Evolutionary conservation across 345 rosid species (phyloP), one percentile per base, ranked within the genome.

Genomic region (Eucalyptus pumila): DNA sequence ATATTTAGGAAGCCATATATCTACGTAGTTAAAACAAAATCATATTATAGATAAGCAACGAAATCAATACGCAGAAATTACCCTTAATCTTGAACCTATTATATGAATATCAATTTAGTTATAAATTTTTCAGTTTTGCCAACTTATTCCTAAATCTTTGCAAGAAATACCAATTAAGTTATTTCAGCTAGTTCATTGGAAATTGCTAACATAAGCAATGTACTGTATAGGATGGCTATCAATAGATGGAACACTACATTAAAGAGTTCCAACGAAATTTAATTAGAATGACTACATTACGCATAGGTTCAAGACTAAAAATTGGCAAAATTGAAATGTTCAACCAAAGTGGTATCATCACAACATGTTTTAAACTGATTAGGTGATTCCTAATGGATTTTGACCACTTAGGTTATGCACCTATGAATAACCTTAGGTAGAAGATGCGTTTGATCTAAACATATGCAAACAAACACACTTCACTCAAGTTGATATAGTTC

Each of bases 121-220:
- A 26, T 11, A 58, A 58, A 58, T 6, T 58, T 58, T 58, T 26
- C 4, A 19, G 0, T 52, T 52, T 52, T 2, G 1, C 1, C 26
- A 52, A 52, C 2, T 52, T 52, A 52, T 4, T 52, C 58, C 5
- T 19, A 52, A 52, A 19, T 52, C 2, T 52, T 52, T 52, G 0
- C 2, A 19, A 8, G 8, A 52, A 52, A 52, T 3, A 19, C 5
- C 58, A 52, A 51, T 52, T 52, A 52, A 52, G 58, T 52, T 0
- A 52, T 8, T 3, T 3, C 0, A 52, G 5, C 26, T 0, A 0
- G 58, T 52, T 52, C 10, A 0, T 52, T 3, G 8, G 4, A 60
- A 60, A 60, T 27, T 30, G 8, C 1, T 1, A 2, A 60, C 34
- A 6, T 27, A 30, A 60, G 58, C 4, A 2, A 1, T 27, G 8